A percentile compares a stretch with the other conserved stretches of the same genome.
These are phyloP conservation scores for Cadophora sp. DNA, from an alignment of 2,329 filamentous ascomycete genomes.

Conservation along the genomic window DNA sequence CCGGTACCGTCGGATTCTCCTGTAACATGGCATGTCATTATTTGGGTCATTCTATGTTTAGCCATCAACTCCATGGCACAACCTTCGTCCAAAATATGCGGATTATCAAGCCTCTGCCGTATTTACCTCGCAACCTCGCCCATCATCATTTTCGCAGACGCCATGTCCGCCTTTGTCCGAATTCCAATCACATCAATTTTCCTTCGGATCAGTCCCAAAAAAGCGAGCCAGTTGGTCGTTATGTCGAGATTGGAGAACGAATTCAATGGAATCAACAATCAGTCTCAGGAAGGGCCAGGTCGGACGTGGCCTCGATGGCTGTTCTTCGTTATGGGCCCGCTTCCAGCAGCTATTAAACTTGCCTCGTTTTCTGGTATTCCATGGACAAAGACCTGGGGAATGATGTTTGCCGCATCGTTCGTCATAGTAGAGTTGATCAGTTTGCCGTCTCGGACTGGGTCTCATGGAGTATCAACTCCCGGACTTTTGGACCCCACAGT, in stretches of 20 bases:
- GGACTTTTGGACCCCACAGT: too few relatives aligned
- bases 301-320: slow-evolving; percentile 26
- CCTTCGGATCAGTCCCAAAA: neutral
- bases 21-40: slow-evolving; percentile 32
- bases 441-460: neutral
- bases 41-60: slow-evolving; percentile 32
- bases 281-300: neutral
- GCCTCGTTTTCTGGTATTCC: slow-evolving; percentile 29
- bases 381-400: slow-evolving; percentile 28
- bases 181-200: neutral
- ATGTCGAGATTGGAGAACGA: neutral
- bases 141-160: slow-evolving; percentile 28
- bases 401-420: slow-evolving; percentile 29
- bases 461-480: neutral
- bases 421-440: slow-evolving; percentile 19
- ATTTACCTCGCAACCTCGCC: slow-evolving; percentile 32
- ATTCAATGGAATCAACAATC: neutral
- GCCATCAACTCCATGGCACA: slow-evolving; percentile 37
- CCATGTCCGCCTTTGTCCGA: slow-evolving; percentile 21
- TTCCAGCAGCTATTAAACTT: slow-evolving; percentile 29
- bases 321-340: slow-evolving; percentile 29
- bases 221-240: neutral
- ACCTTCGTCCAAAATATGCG: slow-evolving; percentile 26
- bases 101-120: slow-evolving; percentile 24
- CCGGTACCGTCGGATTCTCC: neutral